These are phyloP conservation scores for Pisolithus marmoratus DNA, from an alignment of 768 basidiomycete species.

Conservation along the genomic window DNA sequence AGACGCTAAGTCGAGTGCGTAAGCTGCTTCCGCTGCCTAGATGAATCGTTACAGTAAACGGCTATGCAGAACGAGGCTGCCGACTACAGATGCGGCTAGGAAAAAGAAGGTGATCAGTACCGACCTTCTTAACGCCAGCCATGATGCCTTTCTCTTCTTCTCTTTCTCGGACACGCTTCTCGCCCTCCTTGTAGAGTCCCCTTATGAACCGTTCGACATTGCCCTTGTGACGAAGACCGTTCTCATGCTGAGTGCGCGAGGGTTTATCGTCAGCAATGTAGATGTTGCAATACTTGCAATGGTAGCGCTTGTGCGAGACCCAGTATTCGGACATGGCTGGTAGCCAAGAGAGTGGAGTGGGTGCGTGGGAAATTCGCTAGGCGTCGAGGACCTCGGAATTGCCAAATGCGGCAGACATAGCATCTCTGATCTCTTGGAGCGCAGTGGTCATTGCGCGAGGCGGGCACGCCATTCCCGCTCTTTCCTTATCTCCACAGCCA, in stretches of 20 bases:
- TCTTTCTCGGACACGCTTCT: slow-evolving; percentile 76
- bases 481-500: neutral
- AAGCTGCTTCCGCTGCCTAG: slow-evolving; percentile 77
- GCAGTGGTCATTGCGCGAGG: too few species aligned
- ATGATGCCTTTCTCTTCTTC: slow-evolving; percentile 89
- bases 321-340: slow-evolving; percentile 83
- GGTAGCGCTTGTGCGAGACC: slow-evolving; percentile 90
- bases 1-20: slow-evolving; percentile 69
- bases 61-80: neutral
- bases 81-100: too few species aligned
- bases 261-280: slow-evolving; percentile 96
- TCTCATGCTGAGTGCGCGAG: slow-evolving; percentile 88
- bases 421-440: too few species aligned
- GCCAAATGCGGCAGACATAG: too few species aligned
- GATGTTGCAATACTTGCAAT: slow-evolving; percentile 96
- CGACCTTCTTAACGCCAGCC: slow-evolving; percentile 74
- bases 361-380: too few species aligned
- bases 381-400: too few species aligned
- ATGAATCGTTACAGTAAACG: slow-evolving; percentile 2
- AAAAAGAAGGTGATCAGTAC: neutral
- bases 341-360: too few species aligned
- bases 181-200: slow-evolving; percentile 88
- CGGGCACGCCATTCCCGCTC: too few species aligned
- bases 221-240: slow-evolving; percentile 89
- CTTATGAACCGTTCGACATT: slow-evolving; percentile 90